Evolutionary conservation across 179 eudicot species (phyloP).

Genomic region (Silene noctiflora): DNA sequence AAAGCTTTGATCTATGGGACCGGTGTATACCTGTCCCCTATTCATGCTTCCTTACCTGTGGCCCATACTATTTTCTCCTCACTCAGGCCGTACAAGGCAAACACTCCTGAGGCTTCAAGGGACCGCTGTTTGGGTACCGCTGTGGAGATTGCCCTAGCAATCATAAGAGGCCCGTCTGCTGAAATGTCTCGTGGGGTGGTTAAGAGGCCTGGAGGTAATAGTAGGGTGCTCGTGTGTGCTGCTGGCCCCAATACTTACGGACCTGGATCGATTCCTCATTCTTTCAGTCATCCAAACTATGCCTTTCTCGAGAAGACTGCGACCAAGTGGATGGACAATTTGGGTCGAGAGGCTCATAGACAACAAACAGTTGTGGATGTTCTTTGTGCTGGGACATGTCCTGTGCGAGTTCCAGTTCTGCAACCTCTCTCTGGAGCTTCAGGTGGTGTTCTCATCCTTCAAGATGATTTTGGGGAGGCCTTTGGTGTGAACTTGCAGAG

Average conservation of each 20-base stretch:
- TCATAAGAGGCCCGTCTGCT: slow-evolving; percentile 78
- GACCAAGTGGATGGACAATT: slow-evolving; percentile 80
- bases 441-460: slow-evolving; percentile 79
- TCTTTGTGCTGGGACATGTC: slow-evolving; percentile 88
- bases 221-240: slow-evolving; percentile 80
- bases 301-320: slow-evolving; percentile 79
- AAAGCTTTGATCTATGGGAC: slow-evolving; percentile 81
- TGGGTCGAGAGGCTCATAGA: slow-evolving; percentile 74
- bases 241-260: slow-evolving; percentile 87
- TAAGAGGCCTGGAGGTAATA: slow-evolving; percentile 71
- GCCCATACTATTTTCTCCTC: slow-evolving; percentile 84
- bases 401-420: slow-evolving; percentile 73
- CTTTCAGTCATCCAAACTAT: slow-evolving; percentile 77
- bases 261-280: slow-evolving; percentile 89
- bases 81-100: slow-evolving; percentile 56
- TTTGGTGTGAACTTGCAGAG: slow-evolving; percentile 95
- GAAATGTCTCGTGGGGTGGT: slow-evolving; percentile 76
- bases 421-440: slow-evolving; percentile 84
- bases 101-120: slow-evolving; percentile 68
- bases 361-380: slow-evolving; percentile 75
- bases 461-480: slow-evolving; percentile 97
- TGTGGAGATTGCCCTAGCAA: slow-evolving; percentile 77
- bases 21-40: slow-evolving; percentile 72
- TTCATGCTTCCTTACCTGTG: slow-evolving; percentile 82
- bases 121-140: slow-evolving; percentile 92